Conservation (phyloP, 768 basidiomycete genomes). For the Pisolithus marmoratus region DNA sequence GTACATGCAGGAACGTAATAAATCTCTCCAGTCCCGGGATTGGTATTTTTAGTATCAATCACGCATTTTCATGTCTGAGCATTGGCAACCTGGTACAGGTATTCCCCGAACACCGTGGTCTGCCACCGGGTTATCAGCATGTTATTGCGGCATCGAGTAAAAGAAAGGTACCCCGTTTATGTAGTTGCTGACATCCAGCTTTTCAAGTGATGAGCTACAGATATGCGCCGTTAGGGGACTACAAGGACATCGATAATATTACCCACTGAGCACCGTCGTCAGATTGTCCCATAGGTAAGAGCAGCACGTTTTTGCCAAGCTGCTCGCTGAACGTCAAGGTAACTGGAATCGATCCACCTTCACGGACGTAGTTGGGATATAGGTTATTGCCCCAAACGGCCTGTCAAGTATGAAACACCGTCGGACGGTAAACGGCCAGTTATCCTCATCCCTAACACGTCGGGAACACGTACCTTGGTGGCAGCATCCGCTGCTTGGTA, state of each 20-base stretch:
- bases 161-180: constrained; percentile 63
- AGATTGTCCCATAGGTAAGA: constrained; percentile 90
- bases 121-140: constrained; percentile 5
- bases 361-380: constrained; percentile 76
- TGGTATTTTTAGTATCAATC: not conserved
- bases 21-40: too few relatives aligned
- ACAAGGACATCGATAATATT: not conserved
- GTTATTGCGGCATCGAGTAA: not conserved
- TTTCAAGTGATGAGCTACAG: constrained; percentile 86
- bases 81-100: constrained; percentile 26
- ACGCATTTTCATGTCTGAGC: not conserved
- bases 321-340: constrained; percentile 91
- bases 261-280: constrained; percentile 93
- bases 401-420: not conserved
- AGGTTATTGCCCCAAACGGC: constrained; percentile 59
- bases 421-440: not conserved
- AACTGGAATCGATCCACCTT: constrained; percentile 93
- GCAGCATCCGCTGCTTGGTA: constrained; percentile 84
- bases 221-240: not conserved
- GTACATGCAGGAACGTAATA: too few relatives aligned
- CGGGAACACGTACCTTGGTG: constrained; percentile 49
- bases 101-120: constrained; percentile 30
- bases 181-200: constrained; percentile 86
- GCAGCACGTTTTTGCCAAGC: constrained; percentile 77
- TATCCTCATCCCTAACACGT: not conserved